Conservation (phyloP, 2,329 filamentous ascomycete genomes). For the Neonectria magnoliae region DNA sequence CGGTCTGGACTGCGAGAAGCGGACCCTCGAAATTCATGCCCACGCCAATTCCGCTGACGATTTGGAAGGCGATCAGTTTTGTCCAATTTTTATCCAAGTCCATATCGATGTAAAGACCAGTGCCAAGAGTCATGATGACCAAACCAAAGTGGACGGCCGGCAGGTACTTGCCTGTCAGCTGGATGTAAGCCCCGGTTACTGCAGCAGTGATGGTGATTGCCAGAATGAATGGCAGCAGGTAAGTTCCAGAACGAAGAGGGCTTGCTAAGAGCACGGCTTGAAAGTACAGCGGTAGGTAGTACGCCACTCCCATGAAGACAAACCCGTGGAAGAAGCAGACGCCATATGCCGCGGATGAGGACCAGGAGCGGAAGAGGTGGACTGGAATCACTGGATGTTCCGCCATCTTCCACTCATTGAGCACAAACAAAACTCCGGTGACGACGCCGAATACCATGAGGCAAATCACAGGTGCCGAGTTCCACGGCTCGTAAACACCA, state of each 20-base stretch:
- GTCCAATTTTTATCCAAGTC: conserved; percentile 58
- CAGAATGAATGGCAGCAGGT: conserved; percentile 70
- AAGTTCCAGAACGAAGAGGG: conserved; percentile 68
- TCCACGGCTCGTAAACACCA: conserved; percentile 70
- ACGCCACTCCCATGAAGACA: conserved; percentile 72
- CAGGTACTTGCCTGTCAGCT: conserved; percentile 67
- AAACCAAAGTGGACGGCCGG: conserved; percentile 64
- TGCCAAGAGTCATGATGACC: conserved; percentile 66
- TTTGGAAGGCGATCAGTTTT: conserved; percentile 64
- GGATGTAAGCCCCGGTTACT: conserved; percentile 54
- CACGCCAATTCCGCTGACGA: conserved; percentile 68
- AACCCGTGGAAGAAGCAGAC: conserved; percentile 59
- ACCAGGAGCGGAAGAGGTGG: conserved; percentile 64
- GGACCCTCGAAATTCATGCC: conserved; percentile 72
- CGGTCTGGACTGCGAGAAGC: conserved; percentile 71
- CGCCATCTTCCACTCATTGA: conserved; percentile 72
- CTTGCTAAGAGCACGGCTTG: conserved; percentile 72
- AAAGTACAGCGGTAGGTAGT: conserved; percentile 79
- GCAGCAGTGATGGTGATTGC: conserved; percentile 57
- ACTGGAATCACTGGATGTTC: conserved; percentile 76
- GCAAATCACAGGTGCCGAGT: conserved; percentile 68
- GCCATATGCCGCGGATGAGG: conserved; percentile 66
- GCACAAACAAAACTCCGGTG: conserved; percentile 61
- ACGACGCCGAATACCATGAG: conserved; percentile 68
- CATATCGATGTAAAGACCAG: conserved; percentile 66